These are phyloP conservation scores for Elsinoe batatas DNA, from an alignment of 2,329 filamentous ascomycete species.

Conservation along the genomic window DNA sequence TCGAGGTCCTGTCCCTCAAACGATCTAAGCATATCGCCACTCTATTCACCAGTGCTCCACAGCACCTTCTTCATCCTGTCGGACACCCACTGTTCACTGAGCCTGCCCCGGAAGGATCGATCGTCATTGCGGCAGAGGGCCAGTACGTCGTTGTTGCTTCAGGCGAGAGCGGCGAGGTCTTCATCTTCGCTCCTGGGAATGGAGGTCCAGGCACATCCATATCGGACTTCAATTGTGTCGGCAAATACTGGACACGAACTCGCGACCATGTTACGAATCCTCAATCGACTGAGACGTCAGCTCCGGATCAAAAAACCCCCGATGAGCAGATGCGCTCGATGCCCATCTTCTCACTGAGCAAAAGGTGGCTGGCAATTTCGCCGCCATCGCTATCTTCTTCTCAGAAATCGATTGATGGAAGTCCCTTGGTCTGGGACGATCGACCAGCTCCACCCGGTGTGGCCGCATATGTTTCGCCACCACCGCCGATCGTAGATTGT, in stretches of 20 bases:
- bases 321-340: conserved; percentile 3
- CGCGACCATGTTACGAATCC: conserved; percentile 4
- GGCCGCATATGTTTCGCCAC: conserved; percentile 55
- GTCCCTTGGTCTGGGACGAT: conserved; percentile 42
- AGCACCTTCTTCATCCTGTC: conserved; percentile 47
- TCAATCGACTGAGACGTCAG: not conserved
- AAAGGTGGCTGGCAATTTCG: conserved; percentile 69
- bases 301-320: not conserved
- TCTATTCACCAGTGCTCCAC: conserved; percentile 59
- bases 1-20: conserved; percentile 78
- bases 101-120: conserved; percentile 60
- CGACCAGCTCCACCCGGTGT: conserved; percentile 47
- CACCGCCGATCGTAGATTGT: conserved; percentile 56
- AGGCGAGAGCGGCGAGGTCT: conserved; percentile 77
- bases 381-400: conserved; percentile 59
- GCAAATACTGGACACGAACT: conserved; percentile 75
- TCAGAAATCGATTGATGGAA: conserved; percentile 58
- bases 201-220: conserved; percentile 21
- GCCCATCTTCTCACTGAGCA: conserved; percentile 59
- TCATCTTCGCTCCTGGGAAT: conserved; percentile 48
- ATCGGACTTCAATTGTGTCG: conserved; percentile 54
- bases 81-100: conserved; percentile 55
- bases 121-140: conserved; percentile 63
- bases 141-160: conserved; percentile 67
- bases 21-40: conserved; percentile 63